Evolutionary conservation across 306 rosid genomes (phyloP), one percentile per base, ranked within the genome.

Genomic region (Acacia crassicarpa): DNA sequence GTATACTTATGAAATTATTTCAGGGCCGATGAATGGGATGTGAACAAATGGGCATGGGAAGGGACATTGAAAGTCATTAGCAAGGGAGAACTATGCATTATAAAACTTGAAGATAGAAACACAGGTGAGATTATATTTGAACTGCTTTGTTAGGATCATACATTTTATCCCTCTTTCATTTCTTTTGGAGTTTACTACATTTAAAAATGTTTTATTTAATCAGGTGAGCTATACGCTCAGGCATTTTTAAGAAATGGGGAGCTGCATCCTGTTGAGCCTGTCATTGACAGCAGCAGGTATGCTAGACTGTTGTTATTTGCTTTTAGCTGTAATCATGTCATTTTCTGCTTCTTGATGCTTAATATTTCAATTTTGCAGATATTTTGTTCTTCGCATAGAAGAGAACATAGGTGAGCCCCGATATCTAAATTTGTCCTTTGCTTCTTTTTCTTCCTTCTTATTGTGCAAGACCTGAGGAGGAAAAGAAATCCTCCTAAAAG

Each of bases 1-100:
- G 3, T 30, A 84, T 48, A 56, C 71, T 22, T 70, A n/a, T 51
- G 79, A 88, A 85, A 74, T 89, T 83, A 66, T 90, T 86, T 71
- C 86, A 92, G 99, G 96, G 99, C 99, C 78, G 99, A 95, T 88
- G 99, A 95, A 72, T 95, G 99, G 99, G 97, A 95, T 93, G 99
- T 93, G 69, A 95, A 95, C 86, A 93, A 92, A 86, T 95, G 99
- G 99, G 92, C 88, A 25, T 95, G 99, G 99, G 97, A 92, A 1
- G 99, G 99, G 75, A 78, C 77, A 80, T 74, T 95, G 86, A 95
- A 95, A 89, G 97, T 95, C 22, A 33, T 84, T 81, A 89, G 98
- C 85, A 92, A 90, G 87, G 99, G 96, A 84, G 99, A 95, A 86
- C 94, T 91, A 62, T 93, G 99, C 88, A 91, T 93, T 76, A 90